Evolutionary conservation across 2,329 filamentous ascomycete species (phyloP).

Genomic region (Capronia americana): DNA sequence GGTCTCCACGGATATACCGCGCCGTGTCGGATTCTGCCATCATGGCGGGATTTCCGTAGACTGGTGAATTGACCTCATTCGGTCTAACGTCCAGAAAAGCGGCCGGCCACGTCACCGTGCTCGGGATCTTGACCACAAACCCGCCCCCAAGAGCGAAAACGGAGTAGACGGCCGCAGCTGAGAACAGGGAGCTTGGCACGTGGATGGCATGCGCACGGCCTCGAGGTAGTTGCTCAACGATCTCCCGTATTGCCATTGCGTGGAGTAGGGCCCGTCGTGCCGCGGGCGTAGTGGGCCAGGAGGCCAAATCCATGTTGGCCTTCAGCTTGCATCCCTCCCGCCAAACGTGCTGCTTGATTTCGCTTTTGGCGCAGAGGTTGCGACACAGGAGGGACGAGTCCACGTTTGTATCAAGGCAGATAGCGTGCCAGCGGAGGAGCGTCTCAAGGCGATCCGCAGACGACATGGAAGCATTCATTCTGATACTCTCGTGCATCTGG

Average conservation of each 20-base stretch:
- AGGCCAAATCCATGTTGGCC: conserved; percentile 46
- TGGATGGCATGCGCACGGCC: conserved; percentile 55
- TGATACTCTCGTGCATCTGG: conserved; percentile 50
- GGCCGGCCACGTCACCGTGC: conserved; percentile 51
- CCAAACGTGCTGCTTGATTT: conserved; percentile 51
- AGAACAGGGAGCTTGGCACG: conserved; percentile 54
- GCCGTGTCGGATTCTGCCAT: conserved; percentile 47
- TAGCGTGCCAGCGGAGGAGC: conserved; percentile 54
- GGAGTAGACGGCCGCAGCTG: conserved; percentile 52
- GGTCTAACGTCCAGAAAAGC: conserved; percentile 26
- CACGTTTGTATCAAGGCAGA: conserved; percentile 52
- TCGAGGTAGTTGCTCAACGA: conserved; percentile 53
- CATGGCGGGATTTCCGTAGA: conserved; percentile 34
- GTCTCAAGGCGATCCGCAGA: conserved; percentile 50
- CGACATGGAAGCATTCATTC: conserved; percentile 46
- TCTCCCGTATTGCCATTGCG: conserved; percentile 55
- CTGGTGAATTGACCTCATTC: background rate
- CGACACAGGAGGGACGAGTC: conserved; percentile 51
- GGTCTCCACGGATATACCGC: conserved; percentile 47
- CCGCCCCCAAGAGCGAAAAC: conserved; percentile 50
- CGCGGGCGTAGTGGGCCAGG: conserved; percentile 49
- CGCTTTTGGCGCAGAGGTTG: conserved; percentile 49
- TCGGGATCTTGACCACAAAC: conserved; percentile 48
- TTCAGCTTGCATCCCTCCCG: conserved; percentile 37
- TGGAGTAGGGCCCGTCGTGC: conserved; percentile 52